phyloP scores from a whole-genome alignment of 2,329 filamentous ascomycete species.

The Aspergillus sp. region DNA sequence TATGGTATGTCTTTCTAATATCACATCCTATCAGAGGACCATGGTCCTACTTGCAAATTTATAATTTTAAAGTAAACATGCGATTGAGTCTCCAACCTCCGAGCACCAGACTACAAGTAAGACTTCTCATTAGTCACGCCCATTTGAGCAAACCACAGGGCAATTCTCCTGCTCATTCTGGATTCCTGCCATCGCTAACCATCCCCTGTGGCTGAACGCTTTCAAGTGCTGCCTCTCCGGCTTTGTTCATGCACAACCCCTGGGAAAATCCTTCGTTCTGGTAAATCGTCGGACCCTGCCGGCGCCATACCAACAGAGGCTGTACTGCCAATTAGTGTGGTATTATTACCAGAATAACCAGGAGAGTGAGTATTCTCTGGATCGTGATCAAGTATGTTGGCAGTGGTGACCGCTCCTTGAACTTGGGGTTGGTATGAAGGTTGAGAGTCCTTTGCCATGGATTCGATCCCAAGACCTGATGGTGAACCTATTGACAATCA shows the following conservation, averaged over 20 bases:
- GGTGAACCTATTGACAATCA: not conserved
- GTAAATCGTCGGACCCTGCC: conserved; percentile 11
- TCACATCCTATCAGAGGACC: too few species aligned
- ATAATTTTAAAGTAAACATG: too few species aligned
- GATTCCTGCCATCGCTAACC: not conserved
- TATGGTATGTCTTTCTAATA: too few species aligned
- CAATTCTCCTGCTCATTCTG: too few species aligned
- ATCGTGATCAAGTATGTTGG: not conserved
- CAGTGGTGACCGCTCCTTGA: not conserved
- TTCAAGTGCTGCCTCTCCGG: conserved; percentile 19
- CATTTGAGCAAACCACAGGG: too few species aligned
- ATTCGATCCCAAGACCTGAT: not conserved
- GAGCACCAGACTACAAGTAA: too few species aligned
- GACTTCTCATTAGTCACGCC: too few species aligned
- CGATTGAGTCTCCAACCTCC: too few species aligned
- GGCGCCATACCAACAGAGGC: conserved; percentile 3
- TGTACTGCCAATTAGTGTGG: not conserved
- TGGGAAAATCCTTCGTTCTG: conserved; percentile 36
- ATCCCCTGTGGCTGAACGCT: conserved; percentile 1
- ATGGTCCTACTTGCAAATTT: too few species aligned
- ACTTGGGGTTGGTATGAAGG: not conserved
- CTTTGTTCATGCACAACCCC: conserved; percentile 35
- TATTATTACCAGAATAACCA: not conserved
- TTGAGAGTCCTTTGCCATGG: not conserved
- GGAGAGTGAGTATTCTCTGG: not conserved